A percentile compares a stretch with the other conserved stretches of the same genome.
These are phyloP conservation scores for Ephemerocybe angulata DNA, from an alignment of 768 basidiomycete species.

Conservation along the genomic window DNA sequence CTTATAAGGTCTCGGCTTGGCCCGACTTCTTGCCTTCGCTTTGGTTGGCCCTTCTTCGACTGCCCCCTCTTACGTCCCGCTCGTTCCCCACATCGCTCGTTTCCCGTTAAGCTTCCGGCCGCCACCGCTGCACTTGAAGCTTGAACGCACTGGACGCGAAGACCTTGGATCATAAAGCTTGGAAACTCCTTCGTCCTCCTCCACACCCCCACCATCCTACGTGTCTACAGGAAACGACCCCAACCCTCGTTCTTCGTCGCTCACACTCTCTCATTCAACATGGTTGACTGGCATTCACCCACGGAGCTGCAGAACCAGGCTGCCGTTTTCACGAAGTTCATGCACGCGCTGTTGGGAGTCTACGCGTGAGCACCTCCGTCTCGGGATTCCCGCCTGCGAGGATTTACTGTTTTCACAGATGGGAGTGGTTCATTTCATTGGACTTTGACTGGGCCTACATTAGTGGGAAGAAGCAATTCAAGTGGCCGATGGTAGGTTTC, in stretches of 20 bases:
- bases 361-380: conserved; percentile 42
- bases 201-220: not conserved
- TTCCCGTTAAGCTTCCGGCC: too few species aligned
- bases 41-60: too few species aligned
- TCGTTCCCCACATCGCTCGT: too few species aligned
- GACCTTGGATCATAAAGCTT: not conserved
- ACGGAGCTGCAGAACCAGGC: conserved; percentile 45
- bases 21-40: too few species aligned
- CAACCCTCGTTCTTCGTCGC: not conserved
- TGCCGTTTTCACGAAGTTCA: conserved; percentile 45
- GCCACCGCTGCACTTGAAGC: too few species aligned
- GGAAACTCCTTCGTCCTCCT: conserved; percentile 9
- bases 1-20: too few species aligned
- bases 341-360: conserved; percentile 55
- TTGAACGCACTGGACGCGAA: too few species aligned
- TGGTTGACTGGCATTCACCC: conserved; percentile 55
- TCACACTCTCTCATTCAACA: conserved; percentile 18
- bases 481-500: conserved; percentile 60
- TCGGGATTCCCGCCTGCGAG: not conserved
- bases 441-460: conserved; percentile 63
- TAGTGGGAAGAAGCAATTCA: conserved; percentile 52
- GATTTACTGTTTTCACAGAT: conserved; percentile 33
- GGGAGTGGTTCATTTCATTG: conserved; percentile 61
- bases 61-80: too few species aligned
- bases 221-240: not conserved